Base-by-base conservation (phyloP, 2,329 filamentous ascomycete species). In the Plectosphaerella cucumerina region DNA sequence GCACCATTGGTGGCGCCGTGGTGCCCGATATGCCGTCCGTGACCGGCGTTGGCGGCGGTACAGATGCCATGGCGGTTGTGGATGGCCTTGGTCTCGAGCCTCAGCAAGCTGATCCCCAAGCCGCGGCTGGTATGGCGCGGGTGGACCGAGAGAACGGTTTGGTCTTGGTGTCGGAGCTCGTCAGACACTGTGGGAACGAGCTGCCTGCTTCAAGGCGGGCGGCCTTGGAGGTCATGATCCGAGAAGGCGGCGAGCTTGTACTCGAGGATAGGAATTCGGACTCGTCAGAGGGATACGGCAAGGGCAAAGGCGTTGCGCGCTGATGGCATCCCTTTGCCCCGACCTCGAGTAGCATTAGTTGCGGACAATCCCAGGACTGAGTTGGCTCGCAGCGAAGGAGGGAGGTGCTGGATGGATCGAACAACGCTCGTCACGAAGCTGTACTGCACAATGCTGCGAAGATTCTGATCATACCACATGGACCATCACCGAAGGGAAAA, bases 131-230 rank as follows among this genome's bases (percentile, higher is more conserved):
- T 42, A 77, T 78, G 69, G 66, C 68, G 1, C 72, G 71, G 53
- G 69, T 80, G 6, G 82, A 86, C 58, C 72, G 81, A 9, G 82
- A 85, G 62, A 86, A 86, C 54, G 80, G 74, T 0, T 65, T 86
- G 20, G 78, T 86, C 1, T 62, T 86, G 51, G 72, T 83, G 4
- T 74, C 74, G 2, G 77, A 84, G 62, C 58, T 86, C 49, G 58
- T 83, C 39, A 73, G 72, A 58, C 71, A 69, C 43, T 68, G 70
- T 17, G 66, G 70, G 0, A 62, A 66, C 1, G 66, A 70, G 6
- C 59, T 82, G 56, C 63, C 73, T 1, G 56, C 69, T 2, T 61
- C 66, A 53, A 68, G 70, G 23, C 63, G 64, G 44, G 62, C 58
- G 14, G 60, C 71, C n/a, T 71, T 84, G 52, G 71, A 75, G 51